Percentiles rank a stretch among this genome's conserved stretches.
These are phyloP conservation scores for Saccharomycopsis schoenii DNA, from an alignment of 805 yeast species.

Conservation along the genomic window DNA sequence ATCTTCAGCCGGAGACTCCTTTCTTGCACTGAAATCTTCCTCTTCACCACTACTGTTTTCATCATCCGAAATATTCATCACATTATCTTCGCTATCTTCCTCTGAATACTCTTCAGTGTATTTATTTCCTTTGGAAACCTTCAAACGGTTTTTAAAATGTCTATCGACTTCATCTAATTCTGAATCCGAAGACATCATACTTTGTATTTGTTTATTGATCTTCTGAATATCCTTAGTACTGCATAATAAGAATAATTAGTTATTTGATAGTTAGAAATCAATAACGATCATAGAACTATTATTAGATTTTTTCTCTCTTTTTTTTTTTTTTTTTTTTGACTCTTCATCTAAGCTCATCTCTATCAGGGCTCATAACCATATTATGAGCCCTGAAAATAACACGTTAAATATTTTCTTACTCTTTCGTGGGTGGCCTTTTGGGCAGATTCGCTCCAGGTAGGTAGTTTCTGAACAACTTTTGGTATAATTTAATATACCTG, in stretches of 20 bases:
- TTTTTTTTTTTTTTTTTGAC: background rate
- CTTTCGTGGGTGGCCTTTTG: too few relatives aligned
- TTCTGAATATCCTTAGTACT: background rate
- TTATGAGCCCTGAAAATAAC: background rate
- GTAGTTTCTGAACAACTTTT: background rate
- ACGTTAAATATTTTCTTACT: background rate
- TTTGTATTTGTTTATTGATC: background rate
- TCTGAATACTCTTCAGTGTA: conserved; percentile 6
- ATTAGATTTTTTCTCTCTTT: background rate
- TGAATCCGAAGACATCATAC: conserved; percentile 15
- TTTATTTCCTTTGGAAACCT: conserved; percentile 6
- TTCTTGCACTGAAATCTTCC: conserved; percentile 26
- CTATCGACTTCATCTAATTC: conserved; percentile 17
- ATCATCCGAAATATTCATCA: conserved; percentile 22
- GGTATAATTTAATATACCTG: too few relatives aligned
- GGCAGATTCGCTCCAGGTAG: too few relatives aligned
- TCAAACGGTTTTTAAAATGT: conserved; percentile 9
- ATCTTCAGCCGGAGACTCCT: conserved; percentile 22
- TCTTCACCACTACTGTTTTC: conserved; percentile 23
- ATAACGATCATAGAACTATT: too few relatives aligned
- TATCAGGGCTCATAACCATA: background rate
- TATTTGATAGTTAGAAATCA: background rate
- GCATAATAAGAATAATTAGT: background rate
- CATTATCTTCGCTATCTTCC: conserved; percentile 17
- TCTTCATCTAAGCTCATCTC: background rate